A percentile compares a stretch with the other conserved stretches of the same genome.
phyloP scores from a whole-genome alignment of 2,329 filamentous ascomycete species.

The Nigrospora oryzae region DNA sequence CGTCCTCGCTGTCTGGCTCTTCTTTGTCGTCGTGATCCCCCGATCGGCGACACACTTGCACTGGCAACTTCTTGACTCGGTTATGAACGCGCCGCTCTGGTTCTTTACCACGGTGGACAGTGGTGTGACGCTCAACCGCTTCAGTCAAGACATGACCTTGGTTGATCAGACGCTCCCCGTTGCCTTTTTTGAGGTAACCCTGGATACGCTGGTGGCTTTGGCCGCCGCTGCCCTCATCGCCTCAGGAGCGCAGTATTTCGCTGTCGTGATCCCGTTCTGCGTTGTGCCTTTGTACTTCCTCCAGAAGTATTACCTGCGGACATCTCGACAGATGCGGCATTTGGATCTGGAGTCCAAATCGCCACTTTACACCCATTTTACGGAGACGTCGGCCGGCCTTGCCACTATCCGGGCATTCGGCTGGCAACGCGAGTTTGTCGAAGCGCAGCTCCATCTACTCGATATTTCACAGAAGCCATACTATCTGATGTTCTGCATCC shows the following conservation, averaged over 20 bases:
- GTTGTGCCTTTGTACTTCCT: not conserved
- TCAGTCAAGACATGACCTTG: not conserved
- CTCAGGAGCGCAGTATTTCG: not conserved
- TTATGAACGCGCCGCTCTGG: not conserved
- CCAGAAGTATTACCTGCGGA: constrained; percentile 2
- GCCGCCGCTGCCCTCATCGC: constrained; percentile 1
- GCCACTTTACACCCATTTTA: constrained; percentile 26
- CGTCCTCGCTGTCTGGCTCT: not conserved
- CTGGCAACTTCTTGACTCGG: not conserved
- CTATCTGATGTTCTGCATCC: not conserved
- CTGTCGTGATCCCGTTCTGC: not conserved
- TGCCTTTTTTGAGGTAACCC: not conserved
- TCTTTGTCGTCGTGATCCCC: not conserved
- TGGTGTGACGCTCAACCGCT: not conserved
- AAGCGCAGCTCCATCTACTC: constrained; percentile 21
- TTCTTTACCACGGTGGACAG: not conserved
- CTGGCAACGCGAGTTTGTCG: constrained; percentile 27
- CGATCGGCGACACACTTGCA: not conserved
- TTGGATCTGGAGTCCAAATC: constrained; percentile 2
- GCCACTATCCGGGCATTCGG: constrained; percentile 36
- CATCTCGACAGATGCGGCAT: constrained; percentile 2
- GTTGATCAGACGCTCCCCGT: not conserved
- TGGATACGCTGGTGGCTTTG: not conserved
- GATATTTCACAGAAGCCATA: constrained; percentile 18
- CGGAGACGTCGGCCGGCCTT: constrained; percentile 32